A percentile compares a stretch with the other conserved stretches of the same genome.
Conservation (phyloP, 768 basidiomycete genomes). For the Suillus clintonianus region DNA sequence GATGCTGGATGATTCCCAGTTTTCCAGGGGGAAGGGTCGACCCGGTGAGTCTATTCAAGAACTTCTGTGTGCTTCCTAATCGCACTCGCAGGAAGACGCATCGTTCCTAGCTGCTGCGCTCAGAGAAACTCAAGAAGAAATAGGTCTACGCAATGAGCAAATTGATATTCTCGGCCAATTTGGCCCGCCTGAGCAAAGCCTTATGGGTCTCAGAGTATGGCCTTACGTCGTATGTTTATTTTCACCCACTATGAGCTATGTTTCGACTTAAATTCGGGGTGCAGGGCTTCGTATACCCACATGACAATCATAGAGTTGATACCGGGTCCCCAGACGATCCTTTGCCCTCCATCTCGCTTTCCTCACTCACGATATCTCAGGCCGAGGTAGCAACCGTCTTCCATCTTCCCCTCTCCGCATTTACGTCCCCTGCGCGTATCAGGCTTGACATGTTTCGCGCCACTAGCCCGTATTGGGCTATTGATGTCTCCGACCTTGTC, state of each 20-base stretch:
- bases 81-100: neutral
- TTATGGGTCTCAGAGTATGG: neutral
- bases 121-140: neutral
- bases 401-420: neutral
- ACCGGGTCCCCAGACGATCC: neutral
- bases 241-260: neutral
- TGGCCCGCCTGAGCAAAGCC: conserved; percentile 53
- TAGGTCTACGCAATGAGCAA: conserved; percentile 14
- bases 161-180: conserved; percentile 69
- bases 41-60: conserved; percentile 33
- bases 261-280: neutral
- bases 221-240: neutral
- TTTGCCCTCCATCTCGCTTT: neutral
- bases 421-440: neutral
- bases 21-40: conserved; percentile 78
- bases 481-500: neutral
- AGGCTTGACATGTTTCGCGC: neutral
- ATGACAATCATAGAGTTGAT: neutral
- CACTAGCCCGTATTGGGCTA: neutral
- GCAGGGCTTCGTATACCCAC: neutral
- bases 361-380: neutral
- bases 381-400: neutral
- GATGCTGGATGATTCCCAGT: conserved; percentile 37
- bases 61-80: neutral
- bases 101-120: neutral